Evolutionary conservation across 106 monocot genomes (phyloP).

Genomic region (Dendrobium chrysotoxum): DNA sequence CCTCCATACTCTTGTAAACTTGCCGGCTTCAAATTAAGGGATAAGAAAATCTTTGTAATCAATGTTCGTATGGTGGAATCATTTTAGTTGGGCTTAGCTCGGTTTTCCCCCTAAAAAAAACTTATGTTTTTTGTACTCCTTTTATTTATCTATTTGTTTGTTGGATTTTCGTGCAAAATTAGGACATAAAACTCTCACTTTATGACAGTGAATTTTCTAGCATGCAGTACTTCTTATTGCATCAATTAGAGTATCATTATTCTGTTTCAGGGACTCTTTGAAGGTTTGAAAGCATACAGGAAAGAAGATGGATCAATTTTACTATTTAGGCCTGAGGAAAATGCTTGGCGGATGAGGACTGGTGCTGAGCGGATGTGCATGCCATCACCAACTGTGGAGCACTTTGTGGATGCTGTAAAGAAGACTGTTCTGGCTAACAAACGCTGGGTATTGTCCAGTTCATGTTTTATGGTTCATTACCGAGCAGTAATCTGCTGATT

Average conservation of each 20-base stretch:
- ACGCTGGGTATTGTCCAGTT: conserved; percentile 58
- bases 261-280: conserved; percentile 48
- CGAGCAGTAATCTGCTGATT: not conserved
- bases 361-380: conserved; percentile 96
- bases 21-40: too few species aligned
- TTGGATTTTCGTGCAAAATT: too few species aligned
- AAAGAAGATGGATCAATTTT: conserved; percentile 63
- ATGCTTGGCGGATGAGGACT: conserved; percentile 70
- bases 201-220: not conserved
- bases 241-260: not conserved
- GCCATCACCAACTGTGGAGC: conserved; percentile 77
- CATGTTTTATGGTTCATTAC: not conserved
- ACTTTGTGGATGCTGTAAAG: conserved; percentile 88
- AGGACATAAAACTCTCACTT: too few species aligned
- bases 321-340: conserved; percentile 89
- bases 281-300: conserved; percentile 71
- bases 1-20: too few species aligned
- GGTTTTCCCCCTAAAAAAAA: too few species aligned
- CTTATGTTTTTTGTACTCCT: too few species aligned
- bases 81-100: too few species aligned
- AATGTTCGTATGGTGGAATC: too few species aligned
- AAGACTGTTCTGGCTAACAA: conserved; percentile 74
- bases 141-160: too few species aligned
- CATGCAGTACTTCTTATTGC: not conserved
- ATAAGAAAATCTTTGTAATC: too few species aligned